Evolutionary conservation across 1,284 basidiomycete species (phyloP).

Genomic region (Cryptococcus jaspeensis): DNA sequence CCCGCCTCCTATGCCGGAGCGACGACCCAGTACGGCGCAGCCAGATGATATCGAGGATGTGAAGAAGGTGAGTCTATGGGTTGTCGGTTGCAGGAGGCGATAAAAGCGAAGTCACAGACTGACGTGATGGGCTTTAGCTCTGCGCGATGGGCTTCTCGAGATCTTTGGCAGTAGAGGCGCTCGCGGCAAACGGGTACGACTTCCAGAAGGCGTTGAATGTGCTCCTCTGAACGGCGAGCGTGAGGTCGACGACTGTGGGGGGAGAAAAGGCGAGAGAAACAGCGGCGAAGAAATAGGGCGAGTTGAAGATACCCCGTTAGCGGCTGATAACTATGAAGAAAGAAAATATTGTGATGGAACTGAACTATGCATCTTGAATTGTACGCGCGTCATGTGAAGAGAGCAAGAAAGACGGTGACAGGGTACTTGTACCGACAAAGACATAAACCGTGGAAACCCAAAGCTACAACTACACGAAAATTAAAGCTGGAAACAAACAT

Average conservation of each 20-base stretch:
- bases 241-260: not conserved
- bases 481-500: too few species aligned
- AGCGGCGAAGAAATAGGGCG: not conserved
- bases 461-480: too few species aligned
- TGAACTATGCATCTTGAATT: too few species aligned
- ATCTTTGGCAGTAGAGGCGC: conserved; percentile 43
- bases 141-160: conserved; percentile 51
- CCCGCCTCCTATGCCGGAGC: conserved; percentile 35
- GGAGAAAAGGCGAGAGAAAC: not conserved
- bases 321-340: not conserved
- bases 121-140: conserved; percentile 26
- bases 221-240: conserved; percentile 22
- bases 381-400: not conserved
- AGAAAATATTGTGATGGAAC: too few species aligned
- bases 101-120: not conserved
- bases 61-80: conserved; percentile 40
- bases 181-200: conserved; percentile 51
- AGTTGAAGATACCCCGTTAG: not conserved
- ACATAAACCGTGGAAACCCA: too few species aligned
- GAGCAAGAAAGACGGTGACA: not conserved
- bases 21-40: conserved; percentile 39
- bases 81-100: not conserved
- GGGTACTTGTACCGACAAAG: too few species aligned
- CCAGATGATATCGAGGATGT: conserved; percentile 51
- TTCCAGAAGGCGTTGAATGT: conserved; percentile 52